Evolutionary conservation across 495 filamentous ascomycete species (phyloP), one percentile per base, ranked within the genome.

Genomic region (Filosporella fistucella): DNA sequence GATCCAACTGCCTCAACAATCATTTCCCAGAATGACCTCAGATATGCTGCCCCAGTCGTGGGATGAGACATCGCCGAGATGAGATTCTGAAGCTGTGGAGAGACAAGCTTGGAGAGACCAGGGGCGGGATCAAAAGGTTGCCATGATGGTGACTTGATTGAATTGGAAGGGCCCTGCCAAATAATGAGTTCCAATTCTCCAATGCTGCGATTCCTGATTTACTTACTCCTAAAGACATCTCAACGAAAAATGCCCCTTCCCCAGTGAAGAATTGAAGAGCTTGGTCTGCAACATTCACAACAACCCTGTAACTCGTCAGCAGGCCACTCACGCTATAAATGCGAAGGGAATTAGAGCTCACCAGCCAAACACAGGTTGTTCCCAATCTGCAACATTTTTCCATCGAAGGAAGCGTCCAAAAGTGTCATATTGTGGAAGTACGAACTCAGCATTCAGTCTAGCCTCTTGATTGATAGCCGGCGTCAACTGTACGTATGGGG

Each of bases 311-410:
- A 0, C 44, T 30, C 9, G 18, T 20, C 16, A 21, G 16, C 23
- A 3, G 23, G 36, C 17, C 5, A 17, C 34, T 13, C 8, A 30
- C n/a, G n/a, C n/a, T 8, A 30, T 30, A 30, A 30, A 30, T n/a
- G 8, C 8, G n/a, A n/a, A 8, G n/a, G 28, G 8, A 30, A n/a
- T n/a, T 8, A 30, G 8, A n/a, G n/a, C n/a, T 8, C 77, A 24
- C 76, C 76, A 81, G 1, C 76, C 76, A 66, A 67, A 79, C 61
- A 16, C 74, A 6, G 45, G 76, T 26, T 67, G 66, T 36, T 78
- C 75, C 63, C 62, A 71, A 17, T 76, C 71, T 0, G 45, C 26
- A 8, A 49, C 28, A 26, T 75, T 26, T 64, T 67, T 34, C 77
- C 74, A 62, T 60, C 68, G 16, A 23, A 20, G 18, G 22, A 5